phyloP scores from a whole-genome alignment of 768 basidiomycete genomes.

The Amanita polypyramis region DNA sequence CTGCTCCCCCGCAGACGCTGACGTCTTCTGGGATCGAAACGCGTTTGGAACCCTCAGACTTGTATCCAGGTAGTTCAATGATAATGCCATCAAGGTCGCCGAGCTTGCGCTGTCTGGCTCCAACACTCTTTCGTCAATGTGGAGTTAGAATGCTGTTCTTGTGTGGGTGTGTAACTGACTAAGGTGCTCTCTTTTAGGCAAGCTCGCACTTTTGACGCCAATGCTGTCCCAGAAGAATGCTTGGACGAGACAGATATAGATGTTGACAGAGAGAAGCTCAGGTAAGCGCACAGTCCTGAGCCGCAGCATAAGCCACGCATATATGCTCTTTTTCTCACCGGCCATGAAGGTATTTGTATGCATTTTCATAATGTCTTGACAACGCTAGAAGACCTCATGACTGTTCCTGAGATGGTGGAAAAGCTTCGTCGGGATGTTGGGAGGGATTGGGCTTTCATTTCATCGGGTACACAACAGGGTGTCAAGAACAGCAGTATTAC shows the following conservation, averaged over 20 bases:
- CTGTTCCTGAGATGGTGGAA: background rate
- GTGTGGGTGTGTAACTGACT: too few relatives aligned
- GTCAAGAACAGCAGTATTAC: too few relatives aligned
- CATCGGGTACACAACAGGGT: background rate
- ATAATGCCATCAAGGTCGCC: background rate
- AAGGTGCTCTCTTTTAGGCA: background rate
- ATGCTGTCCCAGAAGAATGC: background rate
- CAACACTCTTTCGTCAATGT: background rate
- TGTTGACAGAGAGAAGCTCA: background rate
- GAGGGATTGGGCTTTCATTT: background rate
- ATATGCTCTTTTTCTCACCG: background rate
- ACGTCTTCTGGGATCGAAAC: background rate
- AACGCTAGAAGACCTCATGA: background rate
- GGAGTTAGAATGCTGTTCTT: background rate
- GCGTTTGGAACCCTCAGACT: conserved; percentile 2
- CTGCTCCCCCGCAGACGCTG: background rate
- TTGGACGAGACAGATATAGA: background rate
- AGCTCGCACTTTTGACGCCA: too few relatives aligned
- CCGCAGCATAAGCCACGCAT: background rate
- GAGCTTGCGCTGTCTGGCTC: background rate
- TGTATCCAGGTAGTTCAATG: background rate
- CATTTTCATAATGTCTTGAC: background rate
- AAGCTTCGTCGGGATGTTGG: background rate
- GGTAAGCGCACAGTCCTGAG: background rate
- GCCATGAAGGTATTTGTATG: too few relatives aligned